Evolutionary conservation across 768 basidiomycete genomes (phyloP), one percentile per base, ranked within the genome.

Genomic region (Calvatia gigantea): DNA sequence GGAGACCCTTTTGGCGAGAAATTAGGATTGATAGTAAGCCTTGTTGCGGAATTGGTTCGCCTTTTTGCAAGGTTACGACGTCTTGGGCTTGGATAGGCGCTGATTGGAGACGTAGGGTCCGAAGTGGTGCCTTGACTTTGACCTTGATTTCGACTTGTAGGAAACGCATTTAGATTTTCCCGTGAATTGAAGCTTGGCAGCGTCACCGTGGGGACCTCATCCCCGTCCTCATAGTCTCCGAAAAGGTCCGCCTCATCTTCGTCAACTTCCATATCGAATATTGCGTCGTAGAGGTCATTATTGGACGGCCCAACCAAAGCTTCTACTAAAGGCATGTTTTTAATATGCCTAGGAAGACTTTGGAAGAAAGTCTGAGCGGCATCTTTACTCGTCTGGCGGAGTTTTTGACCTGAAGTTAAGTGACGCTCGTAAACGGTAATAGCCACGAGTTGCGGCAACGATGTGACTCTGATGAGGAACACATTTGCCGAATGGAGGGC

Each of bases 401-500:
- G 69, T 35, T 64, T 74, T 51, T 73, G 74, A 2, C 82, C 81
- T 17, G 75, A 68, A 6, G 79, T 74, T 19, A 89, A 70, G 64
- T 82, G 83, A 2, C 93, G 80, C 70, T 97, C 94, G 68, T 94
- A 94, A 8, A 86, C 64, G 6, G 83, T 84, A 56, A 97, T 94
- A 48, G 77, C 65, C 28, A 94, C 66, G 25, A 97, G 79, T 45
- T 86, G 81, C 0, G 92, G 94, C 64, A 95, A 86, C 31, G 85
- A 89, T 15, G 94, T 95, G 14, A 88, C 54, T 58, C 84, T 88
- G 69, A 97, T 93, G 48, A 93, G 75, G 66, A 93, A 86, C 2
- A 95, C 93, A 61, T 96, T 96, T 32, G 81, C 73, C 1, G 86
- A 79, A 64, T 97, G 94, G n/a, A 96, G 71, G 8, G 82, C 77